phyloP scores from a whole-genome alignment of 2,329 filamentous ascomycete species.

The Rhynchosporium agropyri region DNA sequence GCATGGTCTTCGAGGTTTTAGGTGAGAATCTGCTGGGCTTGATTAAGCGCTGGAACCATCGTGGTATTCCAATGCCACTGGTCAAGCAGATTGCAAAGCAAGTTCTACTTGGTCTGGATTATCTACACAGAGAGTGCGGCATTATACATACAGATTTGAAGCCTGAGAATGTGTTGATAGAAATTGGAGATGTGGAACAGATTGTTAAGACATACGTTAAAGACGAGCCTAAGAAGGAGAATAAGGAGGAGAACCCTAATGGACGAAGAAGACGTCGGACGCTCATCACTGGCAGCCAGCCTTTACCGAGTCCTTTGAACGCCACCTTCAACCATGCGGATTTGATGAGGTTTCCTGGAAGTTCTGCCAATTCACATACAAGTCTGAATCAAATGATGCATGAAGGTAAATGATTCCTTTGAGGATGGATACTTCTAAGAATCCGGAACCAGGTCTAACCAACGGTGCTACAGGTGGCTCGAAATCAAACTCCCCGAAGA shows the following conservation, averaged over 20 bases:
- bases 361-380: conserved; percentile 63
- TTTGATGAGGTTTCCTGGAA: conserved; percentile 59
- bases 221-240: conserved; percentile 65
- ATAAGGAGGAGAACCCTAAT: conserved; percentile 90
- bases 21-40: conserved; percentile 92
- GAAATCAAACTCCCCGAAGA: conserved; percentile 53
- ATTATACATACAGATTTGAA: conserved; percentile 99
- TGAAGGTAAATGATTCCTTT: conserved; percentile 64
- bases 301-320: conserved; percentile 91
- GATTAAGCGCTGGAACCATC: conserved; percentile 98
- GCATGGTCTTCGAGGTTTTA: conserved; percentile 98
- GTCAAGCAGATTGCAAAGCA: conserved; percentile 99
- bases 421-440: conserved; percentile 41
- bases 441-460: conserved; percentile 53
- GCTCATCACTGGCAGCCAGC: conserved; percentile 95
- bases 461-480: conserved; percentile 54
- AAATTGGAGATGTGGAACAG: conserved; percentile 98
- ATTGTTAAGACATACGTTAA: conserved; percentile 97
- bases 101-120: conserved; percentile 91
- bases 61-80: conserved; percentile 92
- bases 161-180: conserved; percentile 96
- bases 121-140: conserved; percentile 94
- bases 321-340: conserved; percentile 84
- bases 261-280: conserved; percentile 87
- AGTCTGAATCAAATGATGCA: conserved; percentile 85